Conservation (phyloP, 1,139 yeast species). For the Nadsonia commutata region DNA sequence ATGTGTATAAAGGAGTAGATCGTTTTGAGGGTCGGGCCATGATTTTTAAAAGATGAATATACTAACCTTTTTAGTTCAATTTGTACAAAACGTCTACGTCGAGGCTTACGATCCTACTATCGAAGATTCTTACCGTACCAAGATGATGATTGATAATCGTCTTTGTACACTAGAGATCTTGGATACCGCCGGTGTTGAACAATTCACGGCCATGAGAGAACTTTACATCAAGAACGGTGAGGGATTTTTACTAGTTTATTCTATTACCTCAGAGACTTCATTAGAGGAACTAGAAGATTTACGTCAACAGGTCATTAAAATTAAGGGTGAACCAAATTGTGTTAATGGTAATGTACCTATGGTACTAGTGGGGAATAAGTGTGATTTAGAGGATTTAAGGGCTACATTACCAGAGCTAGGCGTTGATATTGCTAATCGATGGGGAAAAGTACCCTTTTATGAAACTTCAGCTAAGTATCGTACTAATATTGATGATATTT, state of each 20-base stretch:
- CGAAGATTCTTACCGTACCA: constrained; percentile 40
- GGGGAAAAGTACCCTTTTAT: constrained; percentile 84
- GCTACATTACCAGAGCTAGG: constrained; percentile 20
- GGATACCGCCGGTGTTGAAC: constrained; percentile 35
- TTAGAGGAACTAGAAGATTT: constrained; percentile 66
- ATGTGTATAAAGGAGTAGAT: constrained; percentile 3
- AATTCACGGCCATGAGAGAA: constrained; percentile 49
- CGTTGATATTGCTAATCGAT: constrained; percentile 60
- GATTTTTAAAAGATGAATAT: not conserved
- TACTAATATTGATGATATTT: constrained; percentile 79
- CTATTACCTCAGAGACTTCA: constrained; percentile 73
- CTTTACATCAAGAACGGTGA: constrained; percentile 34
- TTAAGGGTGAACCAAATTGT: constrained; percentile 37
- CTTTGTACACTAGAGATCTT: constrained; percentile 28
- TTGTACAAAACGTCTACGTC: constrained; percentile 36
- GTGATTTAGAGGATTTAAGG: constrained; percentile 67
- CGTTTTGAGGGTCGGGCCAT: not conserved
- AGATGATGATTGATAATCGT: constrained; percentile 25
- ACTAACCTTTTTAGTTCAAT: constrained; percentile 15
- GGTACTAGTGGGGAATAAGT: constrained; percentile 32
- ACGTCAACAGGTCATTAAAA: constrained; percentile 80
- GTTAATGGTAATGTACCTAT: constrained; percentile 23
- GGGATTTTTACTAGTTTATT: constrained; percentile 47
- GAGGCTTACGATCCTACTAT: constrained; percentile 96
- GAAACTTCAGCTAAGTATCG: constrained; percentile 76